Percentiles rank a stretch among this genome's conserved stretches.
These are phyloP conservation scores for Clavispora phyllophila DNA, from an alignment of 805 yeast genomes.

Conservation along the genomic window DNA sequence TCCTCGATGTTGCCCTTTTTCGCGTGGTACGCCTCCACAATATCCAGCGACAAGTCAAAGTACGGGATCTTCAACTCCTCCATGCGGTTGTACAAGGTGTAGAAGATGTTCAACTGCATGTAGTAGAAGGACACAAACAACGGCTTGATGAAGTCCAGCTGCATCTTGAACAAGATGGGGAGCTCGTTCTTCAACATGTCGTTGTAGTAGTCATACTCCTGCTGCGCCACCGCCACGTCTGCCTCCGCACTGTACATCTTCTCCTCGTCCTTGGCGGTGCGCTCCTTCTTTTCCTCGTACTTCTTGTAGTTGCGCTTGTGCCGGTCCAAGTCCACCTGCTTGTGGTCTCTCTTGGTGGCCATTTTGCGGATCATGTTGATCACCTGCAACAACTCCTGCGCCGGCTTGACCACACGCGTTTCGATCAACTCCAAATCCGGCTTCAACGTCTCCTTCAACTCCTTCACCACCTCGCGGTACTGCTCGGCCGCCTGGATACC, in stretches of 20 bases:
- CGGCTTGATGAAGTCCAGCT: constrained; percentile 89
- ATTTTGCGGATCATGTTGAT: constrained; percentile 83
- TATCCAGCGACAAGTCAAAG: constrained; percentile 81
- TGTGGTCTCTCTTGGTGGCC: constrained; percentile 94
- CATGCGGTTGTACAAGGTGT: constrained; percentile 85
- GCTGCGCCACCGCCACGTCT: constrained; percentile 84
- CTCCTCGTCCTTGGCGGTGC: constrained; percentile 86
- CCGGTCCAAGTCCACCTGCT: constrained; percentile 90
- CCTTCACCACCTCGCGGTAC: constrained; percentile 82
- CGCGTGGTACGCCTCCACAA: constrained; percentile 67
- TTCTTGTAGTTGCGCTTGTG: constrained; percentile 65
- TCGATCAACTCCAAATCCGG: constrained; percentile 94
- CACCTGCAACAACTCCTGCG: constrained; percentile 81
- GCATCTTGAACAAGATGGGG: constrained; percentile 81
- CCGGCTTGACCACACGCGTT: constrained; percentile 82
- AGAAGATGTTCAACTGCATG: constrained; percentile 96
- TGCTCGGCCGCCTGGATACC: constrained; percentile 94
- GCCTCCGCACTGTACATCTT: constrained; percentile 84
- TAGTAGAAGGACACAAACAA: constrained; percentile 89
- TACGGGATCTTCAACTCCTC: constrained; percentile 97
- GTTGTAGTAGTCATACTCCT: constrained; percentile 93
- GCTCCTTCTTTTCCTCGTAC: constrained; percentile 76
- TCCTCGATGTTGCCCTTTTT: constrained; percentile 93
- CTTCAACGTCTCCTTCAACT: constrained; percentile 75
- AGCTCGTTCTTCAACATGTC: constrained; percentile 88